phyloP scores from a whole-genome alignment of 352 stramenopile genomes.

The Hyaloperonospora arabidopsidis region DNA sequence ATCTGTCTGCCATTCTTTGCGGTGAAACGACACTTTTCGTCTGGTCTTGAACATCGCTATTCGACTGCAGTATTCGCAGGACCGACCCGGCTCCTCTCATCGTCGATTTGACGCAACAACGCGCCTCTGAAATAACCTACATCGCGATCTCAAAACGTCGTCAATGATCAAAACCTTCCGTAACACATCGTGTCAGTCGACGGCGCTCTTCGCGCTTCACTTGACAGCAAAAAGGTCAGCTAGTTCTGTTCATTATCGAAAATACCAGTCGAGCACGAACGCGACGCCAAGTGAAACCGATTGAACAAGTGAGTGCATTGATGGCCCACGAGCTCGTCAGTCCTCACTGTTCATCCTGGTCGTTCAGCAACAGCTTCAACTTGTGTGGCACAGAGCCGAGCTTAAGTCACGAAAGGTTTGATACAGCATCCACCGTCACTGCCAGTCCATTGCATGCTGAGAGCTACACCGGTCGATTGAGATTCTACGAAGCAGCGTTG shows the following conservation, averaged over 20 bases:
- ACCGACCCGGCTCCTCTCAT: neutral
- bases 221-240: neutral
- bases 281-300: neutral
- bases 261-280: conserved; percentile 4
- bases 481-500: conserved; percentile 13
- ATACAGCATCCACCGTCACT: conserved; percentile 23
- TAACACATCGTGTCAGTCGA: conserved; percentile 14
- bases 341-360: conserved; percentile 27
- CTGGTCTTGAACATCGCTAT: conserved; percentile 1
- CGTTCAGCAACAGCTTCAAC: conserved; percentile 4
- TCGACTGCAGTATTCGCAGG: neutral
- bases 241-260: conserved; percentile 19
- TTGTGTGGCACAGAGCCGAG: neutral
- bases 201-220: conserved; percentile 6
- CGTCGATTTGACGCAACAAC: conserved; percentile 24
- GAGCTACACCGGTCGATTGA: conserved; percentile 1
- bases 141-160: neutral
- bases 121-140: conserved; percentile 4
- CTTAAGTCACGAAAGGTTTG: conserved; percentile 12
- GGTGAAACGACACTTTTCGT: neutral
- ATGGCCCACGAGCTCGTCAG: conserved; percentile 27
- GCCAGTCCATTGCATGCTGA: conserved; percentile 12
- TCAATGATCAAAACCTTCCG: neutral
- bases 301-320: neutral
- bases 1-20: no score